These are phyloP conservation scores for Hsuehochloa calcarea DNA, from an alignment of 176 grass and related monocot species.

Conservation along the genomic window DNA sequence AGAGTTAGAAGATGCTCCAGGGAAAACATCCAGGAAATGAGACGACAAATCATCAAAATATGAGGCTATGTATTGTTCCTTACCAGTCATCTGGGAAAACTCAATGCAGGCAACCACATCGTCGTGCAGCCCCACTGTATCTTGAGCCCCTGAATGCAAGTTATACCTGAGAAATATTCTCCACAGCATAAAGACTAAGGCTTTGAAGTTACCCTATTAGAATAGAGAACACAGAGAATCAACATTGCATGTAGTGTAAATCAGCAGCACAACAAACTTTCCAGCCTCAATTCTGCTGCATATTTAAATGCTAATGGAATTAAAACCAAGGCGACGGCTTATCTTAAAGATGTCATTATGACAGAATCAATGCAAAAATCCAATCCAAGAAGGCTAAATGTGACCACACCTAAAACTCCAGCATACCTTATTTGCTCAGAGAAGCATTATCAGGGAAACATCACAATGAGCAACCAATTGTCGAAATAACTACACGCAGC, in stretches of 20 bases:
- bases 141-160: constrained; percentile 52
- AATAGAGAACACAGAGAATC: background rate
- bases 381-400: background rate
- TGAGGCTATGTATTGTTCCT: background rate
- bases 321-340: background rate
- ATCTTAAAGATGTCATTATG: background rate
- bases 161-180: constrained; percentile 59
- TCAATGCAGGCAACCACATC: constrained; percentile 50
- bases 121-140: constrained; percentile 43
- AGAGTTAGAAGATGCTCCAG: background rate
- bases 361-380: background rate
- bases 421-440: background rate
- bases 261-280: constrained; percentile 10
- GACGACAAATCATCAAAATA: background rate
- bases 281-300: background rate
- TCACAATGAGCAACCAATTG: background rate
- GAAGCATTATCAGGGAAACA: background rate
- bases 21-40: background rate
- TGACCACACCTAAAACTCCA: background rate
- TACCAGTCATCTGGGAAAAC: constrained; percentile 52
- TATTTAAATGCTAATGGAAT: background rate
- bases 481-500: background rate
- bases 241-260: constrained; percentile 8
- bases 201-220: constrained; percentile 2
- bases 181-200: background rate